These are phyloP conservation scores for Coelastrella sp. DNA, from an alignment of 139 green algal genomes.

Conservation along the genomic window DNA sequence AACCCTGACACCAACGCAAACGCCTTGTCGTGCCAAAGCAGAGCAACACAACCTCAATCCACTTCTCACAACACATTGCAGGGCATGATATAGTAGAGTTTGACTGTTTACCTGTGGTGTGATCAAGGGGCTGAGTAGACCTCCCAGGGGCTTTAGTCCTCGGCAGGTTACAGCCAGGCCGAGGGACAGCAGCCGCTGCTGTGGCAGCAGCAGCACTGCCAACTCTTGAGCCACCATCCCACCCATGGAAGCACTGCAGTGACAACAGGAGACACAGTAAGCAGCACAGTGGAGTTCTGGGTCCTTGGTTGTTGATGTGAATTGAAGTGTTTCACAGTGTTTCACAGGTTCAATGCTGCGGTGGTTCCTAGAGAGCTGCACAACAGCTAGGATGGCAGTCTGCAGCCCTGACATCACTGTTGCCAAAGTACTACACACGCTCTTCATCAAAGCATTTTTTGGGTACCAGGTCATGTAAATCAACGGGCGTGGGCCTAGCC, in stretches of 20 bases:
- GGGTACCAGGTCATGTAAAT: no score
- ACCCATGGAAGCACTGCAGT: conserved; percentile 45
- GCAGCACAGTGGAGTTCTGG: neutral
- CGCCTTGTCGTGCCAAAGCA: no score
- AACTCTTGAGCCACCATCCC: conserved; percentile 51
- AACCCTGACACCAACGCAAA: no score
- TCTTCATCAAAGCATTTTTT: no score
- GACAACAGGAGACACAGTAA: neutral
- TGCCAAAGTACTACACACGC: no score
- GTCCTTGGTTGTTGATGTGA: neutral
- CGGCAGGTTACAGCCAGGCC: conserved; percentile 39
- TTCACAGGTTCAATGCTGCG: no score
- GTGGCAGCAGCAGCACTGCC: conserved; percentile 31
- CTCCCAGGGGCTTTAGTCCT: conserved; percentile 30
- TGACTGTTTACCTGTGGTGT: conserved; percentile 21
- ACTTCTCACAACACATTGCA: no score
- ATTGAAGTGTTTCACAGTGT: no score
- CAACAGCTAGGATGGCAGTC: neutral
- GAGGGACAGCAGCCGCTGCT: conserved; percentile 18
- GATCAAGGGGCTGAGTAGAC: conserved; percentile 27
- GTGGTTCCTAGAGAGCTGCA: neutral
- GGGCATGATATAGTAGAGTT: no score
- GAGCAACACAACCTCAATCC: no score
- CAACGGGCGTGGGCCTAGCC: no score
- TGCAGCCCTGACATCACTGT: no score